These are phyloP conservation scores for Fraxinus pennsylvanica DNA, from an alignment of 257 asterid genomes.

Conservation along the genomic window DNA sequence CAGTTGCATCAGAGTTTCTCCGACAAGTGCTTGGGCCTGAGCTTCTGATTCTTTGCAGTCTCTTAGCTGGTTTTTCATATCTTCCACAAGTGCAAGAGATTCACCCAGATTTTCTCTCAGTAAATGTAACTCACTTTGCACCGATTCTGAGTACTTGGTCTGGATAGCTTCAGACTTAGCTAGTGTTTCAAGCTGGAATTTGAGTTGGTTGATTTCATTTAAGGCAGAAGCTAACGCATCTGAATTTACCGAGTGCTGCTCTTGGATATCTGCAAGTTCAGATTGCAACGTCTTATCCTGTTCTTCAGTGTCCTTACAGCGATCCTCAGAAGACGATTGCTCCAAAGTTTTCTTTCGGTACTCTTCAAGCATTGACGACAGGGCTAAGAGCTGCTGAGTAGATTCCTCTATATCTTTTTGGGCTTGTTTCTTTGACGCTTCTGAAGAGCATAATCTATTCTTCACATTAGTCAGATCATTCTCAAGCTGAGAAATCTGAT, in stretches of 20 bases:
- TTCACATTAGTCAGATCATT: conserved; percentile 68
- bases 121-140: conserved; percentile 43
- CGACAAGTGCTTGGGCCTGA: conserved; percentile 47
- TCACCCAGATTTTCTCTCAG: conserved; percentile 55
- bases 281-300: conserved; percentile 25
- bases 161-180: conserved; percentile 56
- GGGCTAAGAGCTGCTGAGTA: conserved; percentile 49
- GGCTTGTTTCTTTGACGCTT: conserved; percentile 68
- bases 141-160: conserved; percentile 44
- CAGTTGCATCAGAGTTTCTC: conserved; percentile 67
- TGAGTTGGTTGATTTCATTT: conserved; percentile 65
- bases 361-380: conserved; percentile 62
- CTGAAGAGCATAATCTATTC: conserved; percentile 68
- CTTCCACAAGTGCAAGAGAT: conserved; percentile 56
- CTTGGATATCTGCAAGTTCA: neutral
- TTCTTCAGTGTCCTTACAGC: conserved; percentile 30
- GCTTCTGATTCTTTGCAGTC: conserved; percentile 66
- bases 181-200: conserved; percentile 58
- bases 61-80: conserved; percentile 57
- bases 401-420: conserved; percentile 68
- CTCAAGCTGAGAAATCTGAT: conserved; percentile 72
- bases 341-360: conserved; percentile 40
- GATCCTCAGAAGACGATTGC: conserved; percentile 29
- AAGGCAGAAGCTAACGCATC: conserved; percentile 35
- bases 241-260: neutral